Evolutionary conservation across 345 rosid genomes (phyloP), one percentile per base, ranked within the genome.

Genomic region (Psidium friedrichsthalianum): DNA sequence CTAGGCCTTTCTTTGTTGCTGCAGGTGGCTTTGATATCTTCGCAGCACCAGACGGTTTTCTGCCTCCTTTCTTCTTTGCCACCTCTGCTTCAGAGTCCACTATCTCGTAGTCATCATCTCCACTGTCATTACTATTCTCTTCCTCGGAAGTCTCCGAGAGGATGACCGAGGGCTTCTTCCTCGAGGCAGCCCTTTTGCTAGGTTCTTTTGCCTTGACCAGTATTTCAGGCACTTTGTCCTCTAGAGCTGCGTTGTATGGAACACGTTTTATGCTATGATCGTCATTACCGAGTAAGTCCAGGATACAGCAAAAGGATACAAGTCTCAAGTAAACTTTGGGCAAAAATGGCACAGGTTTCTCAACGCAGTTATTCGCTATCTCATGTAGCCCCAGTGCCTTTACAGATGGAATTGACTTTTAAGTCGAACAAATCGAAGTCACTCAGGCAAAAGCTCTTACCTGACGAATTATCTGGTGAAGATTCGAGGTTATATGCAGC

Each of bases 401-500:
- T 24, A 24, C 32, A 25, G 21, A 27, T 20, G 42, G 54, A 9
- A 69, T 36, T 69, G 47, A 36, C 3, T 36, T 69, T 69, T 69
- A 8, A 32, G 24, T 69, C 24, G 1, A 69, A 32, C 52, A 51
- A 32, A 36, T 69, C 12, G 0, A 18, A 29, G n/a, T 21, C 10
- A 40, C 86, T 56, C 5, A 22, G 52, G 24, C 13, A 36, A 69
- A 36, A 32, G 13, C 47, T 69, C 91, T 88, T 89, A 97, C 98
- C 90, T 44, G 89, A 85, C 13, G 95, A 90, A 40, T 88, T 90
- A n/a, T 93, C 97, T 2, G 96, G 91, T 14, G 95, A 91, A 52
- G 98, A 89, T 76, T 94, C 91, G 8, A 96, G 88, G 57, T 87
- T 94, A 84, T 95, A 93, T 86, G 89, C 90, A 78, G 98, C 94